These are phyloP conservation scores for Mycena latifolia DNA, from an alignment of 768 basidiomycete genomes.

Conservation along the genomic window DNA sequence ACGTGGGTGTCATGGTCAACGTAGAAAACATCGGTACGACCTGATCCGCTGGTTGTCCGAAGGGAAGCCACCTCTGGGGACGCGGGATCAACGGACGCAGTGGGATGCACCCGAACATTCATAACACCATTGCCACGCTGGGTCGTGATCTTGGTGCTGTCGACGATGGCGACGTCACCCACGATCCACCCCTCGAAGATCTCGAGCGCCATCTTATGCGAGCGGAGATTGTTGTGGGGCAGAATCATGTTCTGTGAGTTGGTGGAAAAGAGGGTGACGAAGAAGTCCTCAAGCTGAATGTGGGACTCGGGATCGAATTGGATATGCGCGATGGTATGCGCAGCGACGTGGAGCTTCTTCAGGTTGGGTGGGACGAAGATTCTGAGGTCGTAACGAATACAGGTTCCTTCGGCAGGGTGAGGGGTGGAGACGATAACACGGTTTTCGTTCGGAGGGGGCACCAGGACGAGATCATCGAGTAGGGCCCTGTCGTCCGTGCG, in stretches of 20 bases:
- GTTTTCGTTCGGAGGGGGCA: constrained; percentile 52
- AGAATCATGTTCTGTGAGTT: constrained; percentile 60
- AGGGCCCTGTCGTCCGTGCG: constrained; percentile 56
- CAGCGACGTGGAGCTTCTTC: constrained; percentile 59
- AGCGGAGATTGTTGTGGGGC: constrained; percentile 54
- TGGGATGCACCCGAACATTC: constrained; percentile 62
- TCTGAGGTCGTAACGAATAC: constrained; percentile 68
- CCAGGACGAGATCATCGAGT: constrained; percentile 53
- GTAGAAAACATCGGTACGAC: constrained; percentile 65
- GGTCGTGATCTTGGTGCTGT: constrained; percentile 56
- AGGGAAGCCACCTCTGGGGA: constrained; percentile 52
- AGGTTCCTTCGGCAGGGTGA: constrained; percentile 42
- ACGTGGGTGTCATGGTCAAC: constrained; percentile 51
- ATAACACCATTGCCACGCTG: constrained; percentile 64
- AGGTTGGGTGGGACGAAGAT: constrained; percentile 64
- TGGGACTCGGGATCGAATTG: constrained; percentile 60
- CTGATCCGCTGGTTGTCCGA: constrained; percentile 64
- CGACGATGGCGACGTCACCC: constrained; percentile 64
- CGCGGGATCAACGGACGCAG: constrained; percentile 45
- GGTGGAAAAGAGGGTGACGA: constrained; percentile 55
- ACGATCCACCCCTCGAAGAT: constrained; percentile 69
- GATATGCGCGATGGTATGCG: constrained; percentile 61
- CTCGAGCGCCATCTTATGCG: constrained; percentile 57
- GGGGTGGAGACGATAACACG: constrained; percentile 55
- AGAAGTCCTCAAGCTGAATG: constrained; percentile 57